These are phyloP conservation scores for Pseudogymnoascus sp. DNA, from an alignment of 2,329 filamentous ascomycete genomes.

Conservation along the genomic window DNA sequence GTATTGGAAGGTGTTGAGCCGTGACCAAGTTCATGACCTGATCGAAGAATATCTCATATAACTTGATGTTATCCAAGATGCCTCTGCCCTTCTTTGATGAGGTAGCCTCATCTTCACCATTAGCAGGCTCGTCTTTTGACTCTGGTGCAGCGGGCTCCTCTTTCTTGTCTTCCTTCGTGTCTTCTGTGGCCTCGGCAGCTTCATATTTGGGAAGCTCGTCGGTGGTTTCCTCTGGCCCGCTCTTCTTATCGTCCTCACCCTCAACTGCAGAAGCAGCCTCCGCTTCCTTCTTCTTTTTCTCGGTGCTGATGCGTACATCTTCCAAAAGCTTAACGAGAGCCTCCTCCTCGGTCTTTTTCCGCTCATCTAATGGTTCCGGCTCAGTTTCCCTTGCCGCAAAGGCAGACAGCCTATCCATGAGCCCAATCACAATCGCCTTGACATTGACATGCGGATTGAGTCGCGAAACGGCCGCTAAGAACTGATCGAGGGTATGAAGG, in stretches of 20 bases:
- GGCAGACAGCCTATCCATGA: conserved; percentile 92
- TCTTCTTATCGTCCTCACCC: conserved; percentile 20
- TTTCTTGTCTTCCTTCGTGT: conserved; percentile 40
- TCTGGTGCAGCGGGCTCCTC: conserved; percentile 26
- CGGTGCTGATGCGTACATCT: conserved; percentile 62
- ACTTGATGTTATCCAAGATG: conserved; percentile 69
- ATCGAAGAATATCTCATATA: conserved; percentile 96
- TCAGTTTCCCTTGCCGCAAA: conserved; percentile 88
- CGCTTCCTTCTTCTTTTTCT: conserved; percentile 27
- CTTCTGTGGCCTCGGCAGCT: conserved; percentile 28
- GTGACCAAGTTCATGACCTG: conserved; percentile 92
- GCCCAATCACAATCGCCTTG: conserved; percentile 93
- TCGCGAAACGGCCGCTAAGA: conserved; percentile 84
- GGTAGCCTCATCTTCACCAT: conserved; percentile 34
- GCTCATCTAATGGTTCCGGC: conserved; percentile 59
- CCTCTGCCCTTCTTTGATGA: conserved; percentile 30
- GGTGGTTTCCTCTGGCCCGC: conserved; percentile 19
- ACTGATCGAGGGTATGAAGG: conserved; percentile 89
- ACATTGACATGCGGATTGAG: conserved; percentile 96
- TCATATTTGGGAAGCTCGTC: conserved; percentile 19
- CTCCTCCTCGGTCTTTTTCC: conserved; percentile 73
- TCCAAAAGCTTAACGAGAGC: conserved; percentile 71
- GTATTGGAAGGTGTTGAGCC: conserved; percentile 81
- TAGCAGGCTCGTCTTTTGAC: conserved; percentile 15
- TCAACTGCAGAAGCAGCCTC: neutral